A percentile compares a stretch with the other conserved stretches of the same genome.
phyloP scores from a whole-genome alignment of 164 flowering plant genomes.

The Umbilicus rupestris region DNA sequence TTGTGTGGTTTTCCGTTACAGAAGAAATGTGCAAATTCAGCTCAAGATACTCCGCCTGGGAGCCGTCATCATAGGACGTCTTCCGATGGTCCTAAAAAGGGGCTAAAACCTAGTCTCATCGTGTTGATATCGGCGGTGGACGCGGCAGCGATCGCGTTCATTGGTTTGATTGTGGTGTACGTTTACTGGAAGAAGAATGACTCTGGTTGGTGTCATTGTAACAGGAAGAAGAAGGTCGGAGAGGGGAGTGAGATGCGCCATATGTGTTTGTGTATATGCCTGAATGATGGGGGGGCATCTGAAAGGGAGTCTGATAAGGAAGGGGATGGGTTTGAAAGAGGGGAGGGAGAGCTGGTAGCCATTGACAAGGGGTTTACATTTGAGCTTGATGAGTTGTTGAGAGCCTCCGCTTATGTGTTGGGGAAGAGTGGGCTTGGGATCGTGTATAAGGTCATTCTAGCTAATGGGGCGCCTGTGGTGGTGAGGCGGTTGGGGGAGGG shows the following conservation, averaged over 20 bases:
- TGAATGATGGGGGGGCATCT: constrained; percentile 23
- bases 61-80: constrained; percentile 17
- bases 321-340: constrained; percentile 10
- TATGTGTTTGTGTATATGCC: background rate
- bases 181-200: constrained; percentile 72
- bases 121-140: constrained; percentile 64
- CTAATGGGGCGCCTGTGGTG: constrained; percentile 83
- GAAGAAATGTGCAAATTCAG: constrained; percentile 36
- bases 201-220: constrained; percentile 60
- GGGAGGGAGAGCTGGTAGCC: constrained; percentile 73
- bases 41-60: constrained; percentile 30
- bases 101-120: constrained; percentile 57
- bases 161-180: constrained; percentile 57
- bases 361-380: constrained; percentile 68
- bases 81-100: constrained; percentile 21
- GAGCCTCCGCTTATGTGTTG: constrained; percentile 90
- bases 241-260: background rate
- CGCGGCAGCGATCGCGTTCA: constrained; percentile 63
- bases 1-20: constrained; percentile 87
- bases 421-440: constrained; percentile 93
- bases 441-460: constrained; percentile 90
- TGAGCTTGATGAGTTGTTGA: constrained; percentile 78
- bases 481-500: constrained; percentile 94
- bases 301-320: constrained; percentile 18
- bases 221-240: constrained; percentile 33